A percentile compares a stretch with the other conserved stretches of the same genome.
phyloP scores from a whole-genome alignment of 2,329 filamentous ascomycete genomes.

The Rhexocercosporidium sp. region DNA sequence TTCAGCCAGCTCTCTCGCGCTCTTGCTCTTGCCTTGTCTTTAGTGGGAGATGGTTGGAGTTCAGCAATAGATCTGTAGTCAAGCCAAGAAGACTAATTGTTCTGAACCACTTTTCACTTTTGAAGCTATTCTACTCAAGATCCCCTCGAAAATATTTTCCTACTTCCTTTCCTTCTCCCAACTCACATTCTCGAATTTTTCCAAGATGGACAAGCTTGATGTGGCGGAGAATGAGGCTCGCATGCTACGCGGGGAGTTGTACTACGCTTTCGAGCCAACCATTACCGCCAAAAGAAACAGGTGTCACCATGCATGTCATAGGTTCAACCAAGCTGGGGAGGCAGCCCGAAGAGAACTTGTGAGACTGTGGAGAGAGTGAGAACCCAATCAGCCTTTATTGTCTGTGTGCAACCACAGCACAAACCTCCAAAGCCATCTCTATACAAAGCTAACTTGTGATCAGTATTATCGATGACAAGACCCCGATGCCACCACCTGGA shows the following conservation, averaged over 20 bases:
- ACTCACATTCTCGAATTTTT: neutral
- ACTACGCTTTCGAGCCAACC: conserved; percentile 70
- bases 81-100: neutral
- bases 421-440: neutral
- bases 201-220: conserved; percentile 42
- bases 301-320: conserved; percentile 63
- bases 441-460: conserved; percentile 21
- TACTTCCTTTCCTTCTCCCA: neutral
- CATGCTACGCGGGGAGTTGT: conserved; percentile 74
- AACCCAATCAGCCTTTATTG: conserved; percentile 1
- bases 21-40: neutral
- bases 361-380: conserved; percentile 75
- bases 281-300: conserved; percentile 66
- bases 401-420: conserved; percentile 7
- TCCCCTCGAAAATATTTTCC: neutral
- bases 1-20: neutral
- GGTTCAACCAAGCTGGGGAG: conserved; percentile 68
- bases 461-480: conserved; percentile 67
- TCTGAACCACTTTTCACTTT: neutral
- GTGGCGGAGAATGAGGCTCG: conserved; percentile 54
- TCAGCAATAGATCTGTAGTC: neutral
- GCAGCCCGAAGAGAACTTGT: conserved; percentile 65
- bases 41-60: neutral
- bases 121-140: neutral
- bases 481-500: conserved; percentile 64